phyloP scores from a whole-genome alignment of 2,329 filamentous ascomycete species.

The Microcyclospora pomicola region DNA sequence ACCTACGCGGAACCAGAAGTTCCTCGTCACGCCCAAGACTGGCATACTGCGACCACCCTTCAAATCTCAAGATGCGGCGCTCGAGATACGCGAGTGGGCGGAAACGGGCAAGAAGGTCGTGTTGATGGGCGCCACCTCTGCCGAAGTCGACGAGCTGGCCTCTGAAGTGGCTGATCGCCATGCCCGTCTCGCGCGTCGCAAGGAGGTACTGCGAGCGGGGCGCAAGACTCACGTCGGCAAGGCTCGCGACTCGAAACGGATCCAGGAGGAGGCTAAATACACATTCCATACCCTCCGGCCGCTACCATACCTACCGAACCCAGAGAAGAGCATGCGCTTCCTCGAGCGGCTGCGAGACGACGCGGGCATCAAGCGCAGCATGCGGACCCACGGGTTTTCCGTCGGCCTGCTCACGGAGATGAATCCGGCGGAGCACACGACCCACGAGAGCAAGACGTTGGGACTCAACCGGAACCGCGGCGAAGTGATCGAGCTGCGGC shows the following conservation, averaged over 20 bases:
- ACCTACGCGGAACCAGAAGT: slow-evolving; percentile 51
- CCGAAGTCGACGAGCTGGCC: slow-evolving; percentile 45
- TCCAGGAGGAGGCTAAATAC: slow-evolving; percentile 51
- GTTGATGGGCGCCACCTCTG: slow-evolving; percentile 49
- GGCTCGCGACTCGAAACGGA: slow-evolving; percentile 32
- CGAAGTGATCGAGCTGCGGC: slow-evolving; percentile 75
- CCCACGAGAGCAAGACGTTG: slow-evolving; percentile 65
- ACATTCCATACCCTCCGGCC: slow-evolving; percentile 70
- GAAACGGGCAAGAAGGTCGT: slow-evolving; percentile 41
- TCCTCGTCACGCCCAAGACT: slow-evolving; percentile 49
- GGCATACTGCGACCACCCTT: slow-evolving; percentile 53
- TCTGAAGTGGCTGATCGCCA: slow-evolving; percentile 37
- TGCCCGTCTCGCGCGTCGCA: slow-evolving; percentile 30
- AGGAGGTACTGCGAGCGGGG: slow-evolving; percentile 26
- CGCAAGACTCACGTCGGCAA: slow-evolving; percentile 22
- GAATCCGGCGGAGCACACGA: slow-evolving; percentile 77
- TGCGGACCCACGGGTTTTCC: slow-evolving; percentile 71
- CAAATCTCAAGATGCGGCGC: slow-evolving; percentile 33
- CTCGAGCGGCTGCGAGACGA: slow-evolving; percentile 67
- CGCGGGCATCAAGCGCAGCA: slow-evolving; percentile 68
- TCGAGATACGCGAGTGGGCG: neutral
- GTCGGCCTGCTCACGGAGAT: slow-evolving; percentile 88
- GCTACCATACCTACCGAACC: slow-evolving; percentile 62
- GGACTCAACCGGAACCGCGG: slow-evolving; percentile 80
- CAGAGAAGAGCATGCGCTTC: slow-evolving; percentile 55